phyloP scores from a whole-genome alignment of 352 stramenopile genomes.

The Globisporangium apiculatum region DNA sequence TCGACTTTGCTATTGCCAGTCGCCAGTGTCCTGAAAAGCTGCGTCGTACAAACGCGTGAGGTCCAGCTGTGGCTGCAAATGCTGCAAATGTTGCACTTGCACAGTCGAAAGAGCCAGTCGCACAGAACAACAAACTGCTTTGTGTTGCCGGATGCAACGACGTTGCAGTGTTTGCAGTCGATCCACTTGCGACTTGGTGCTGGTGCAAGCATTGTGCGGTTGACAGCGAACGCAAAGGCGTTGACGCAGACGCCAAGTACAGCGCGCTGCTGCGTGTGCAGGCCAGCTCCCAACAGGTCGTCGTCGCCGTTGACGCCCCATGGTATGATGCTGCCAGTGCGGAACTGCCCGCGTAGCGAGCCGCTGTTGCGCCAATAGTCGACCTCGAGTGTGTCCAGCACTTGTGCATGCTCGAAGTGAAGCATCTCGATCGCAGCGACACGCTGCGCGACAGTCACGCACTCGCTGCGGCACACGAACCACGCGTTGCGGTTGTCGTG shows the following conservation, averaged over 20 bases:
- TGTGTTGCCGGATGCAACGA: conserved; percentile 1
- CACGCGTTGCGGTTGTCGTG: conserved; percentile 25
- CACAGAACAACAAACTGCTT: conserved; percentile 35
- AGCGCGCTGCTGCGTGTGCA: conserved; percentile 12
- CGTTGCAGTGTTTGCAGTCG: conserved; percentile 27
- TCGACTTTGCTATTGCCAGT: conserved; percentile 9
- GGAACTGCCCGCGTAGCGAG: conserved; percentile 44
- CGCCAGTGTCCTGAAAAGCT: conserved; percentile 24
- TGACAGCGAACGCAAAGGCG: conserved; percentile 36
- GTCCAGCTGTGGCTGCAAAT: conserved; percentile 31
- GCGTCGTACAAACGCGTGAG: conserved; percentile 45
- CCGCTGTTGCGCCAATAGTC: conserved; percentile 54
- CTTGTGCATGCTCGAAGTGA: conserved; percentile 24
- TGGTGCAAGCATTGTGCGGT: conserved; percentile 23
- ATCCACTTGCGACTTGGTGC: conserved; percentile 26
- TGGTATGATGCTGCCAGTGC: conserved; percentile 30
- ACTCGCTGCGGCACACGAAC: conserved; percentile 24
- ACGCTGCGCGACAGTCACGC: conserved; percentile 29
- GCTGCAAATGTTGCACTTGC: conserved; percentile 27
- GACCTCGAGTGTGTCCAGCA: conserved; percentile 27
- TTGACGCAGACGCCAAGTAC: conserved; percentile 45
- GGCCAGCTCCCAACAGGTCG: conserved; percentile 9
- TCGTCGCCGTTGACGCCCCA: conserved; percentile 50
- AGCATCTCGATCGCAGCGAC: conserved; percentile 27
- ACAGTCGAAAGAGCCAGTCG: conserved; percentile 51